Conservation (phyloP, 495 filamentous ascomycete species). For the Neurospora sp. region DNA sequence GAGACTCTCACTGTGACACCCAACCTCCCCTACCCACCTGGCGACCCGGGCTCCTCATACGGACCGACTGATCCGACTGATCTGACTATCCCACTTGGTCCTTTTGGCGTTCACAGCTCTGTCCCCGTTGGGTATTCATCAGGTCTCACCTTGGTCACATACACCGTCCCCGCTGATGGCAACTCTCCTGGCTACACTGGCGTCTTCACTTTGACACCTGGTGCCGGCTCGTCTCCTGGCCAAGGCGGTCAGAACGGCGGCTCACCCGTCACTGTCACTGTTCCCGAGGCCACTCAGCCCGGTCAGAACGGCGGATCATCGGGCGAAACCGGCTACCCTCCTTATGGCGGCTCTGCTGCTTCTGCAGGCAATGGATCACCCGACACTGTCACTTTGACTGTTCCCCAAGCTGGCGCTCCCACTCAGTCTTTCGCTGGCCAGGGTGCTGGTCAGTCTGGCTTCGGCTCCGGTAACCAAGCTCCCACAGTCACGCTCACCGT, state of each 20-base stretch:
- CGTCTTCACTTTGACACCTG: conserved; percentile 8
- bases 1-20: conserved; percentile 11
- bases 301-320: not conserved
- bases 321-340: not conserved
- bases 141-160: conserved; percentile 6
- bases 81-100: not conserved
- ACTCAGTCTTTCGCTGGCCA: not conserved
- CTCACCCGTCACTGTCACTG: conserved; percentile 4
- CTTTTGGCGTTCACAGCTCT: not conserved
- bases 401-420: not conserved
- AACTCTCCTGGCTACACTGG: conserved; percentile 9
- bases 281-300: not conserved
- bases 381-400: not conserved
- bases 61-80: not conserved
- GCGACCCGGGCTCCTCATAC: not conserved
- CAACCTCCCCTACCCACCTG: not conserved
- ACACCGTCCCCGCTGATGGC: conserved; percentile 7
- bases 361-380: not conserved
- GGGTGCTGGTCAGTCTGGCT: not conserved
- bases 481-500: not conserved
- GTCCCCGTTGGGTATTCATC: not conserved
- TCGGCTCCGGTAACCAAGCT: not conserved
- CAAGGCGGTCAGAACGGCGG: not conserved
- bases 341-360: not conserved
- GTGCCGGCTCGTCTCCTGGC: not conserved